Conservation (phyloP, 2,329 filamentous ascomycete genomes). For the Pseudocercospora pini-densiflorae region DNA sequence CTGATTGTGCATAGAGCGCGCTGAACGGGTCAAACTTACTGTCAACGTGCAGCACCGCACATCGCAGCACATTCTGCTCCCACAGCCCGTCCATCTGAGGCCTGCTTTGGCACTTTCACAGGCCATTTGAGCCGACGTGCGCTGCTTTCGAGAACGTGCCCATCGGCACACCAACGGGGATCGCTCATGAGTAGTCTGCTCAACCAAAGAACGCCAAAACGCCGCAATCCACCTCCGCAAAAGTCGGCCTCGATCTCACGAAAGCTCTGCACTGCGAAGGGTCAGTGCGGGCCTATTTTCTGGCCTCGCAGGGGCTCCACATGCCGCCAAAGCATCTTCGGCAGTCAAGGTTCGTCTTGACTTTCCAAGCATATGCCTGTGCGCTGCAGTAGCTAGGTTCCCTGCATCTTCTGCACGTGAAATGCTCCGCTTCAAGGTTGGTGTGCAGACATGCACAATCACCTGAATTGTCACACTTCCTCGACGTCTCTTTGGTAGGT, state of each 20-base stretch:
- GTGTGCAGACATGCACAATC: neutral
- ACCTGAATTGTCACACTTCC: neutral
- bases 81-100: neutral
- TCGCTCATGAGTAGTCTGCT: neutral
- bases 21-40: neutral
- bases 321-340: no score
- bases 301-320: no score
- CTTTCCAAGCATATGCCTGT: no score
- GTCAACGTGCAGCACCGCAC: neutral
- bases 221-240: neutral
- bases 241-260: no score
- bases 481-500: no score
- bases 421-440: neutral
- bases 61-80: neutral
- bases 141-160: neutral
- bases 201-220: neutral
- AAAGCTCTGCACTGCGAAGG: neutral
- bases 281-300: no score
- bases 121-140: no score
- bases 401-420: constrained; percentile 4
- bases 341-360: no score
- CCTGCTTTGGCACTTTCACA: neutral
- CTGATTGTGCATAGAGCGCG: neutral
- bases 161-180: neutral
- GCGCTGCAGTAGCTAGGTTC: neutral